Base-by-base conservation (phyloP, 2,329 filamentous ascomycete species). In the Penicillium sp. region DNA sequence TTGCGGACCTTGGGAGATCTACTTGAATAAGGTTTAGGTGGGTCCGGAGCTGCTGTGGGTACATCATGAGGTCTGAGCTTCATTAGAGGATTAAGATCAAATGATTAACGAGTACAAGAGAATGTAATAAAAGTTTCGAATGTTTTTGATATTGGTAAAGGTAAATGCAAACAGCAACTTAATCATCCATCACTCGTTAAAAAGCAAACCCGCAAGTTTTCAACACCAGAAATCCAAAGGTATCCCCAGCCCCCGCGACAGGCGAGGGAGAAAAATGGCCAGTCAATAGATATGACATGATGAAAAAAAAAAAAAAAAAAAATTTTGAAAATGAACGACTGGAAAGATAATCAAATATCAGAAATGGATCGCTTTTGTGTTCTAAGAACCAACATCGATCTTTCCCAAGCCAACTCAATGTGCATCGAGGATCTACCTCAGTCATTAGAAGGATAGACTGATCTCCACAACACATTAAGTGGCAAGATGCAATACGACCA, bases 211-310 rank as follows among this genome's bases (percentile, higher is more conserved):
- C 42, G 19, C 48, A 55, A 47, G 23, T 48, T 52, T 50, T 49
- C 29, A 64, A 64, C 61, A 59, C 63, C 60, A 53, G 45, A 64
- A 48, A 51, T 49, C 49, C 58, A 55, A 25, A 62, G 63, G 63
- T 62, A 64, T 65, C 58, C 58, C 61, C 57, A 53, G 36, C 51
- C 47, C 59, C 49, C 49, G 53, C 29, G 23, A 31, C 50, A 31
- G 31, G 41, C 43, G 45, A 48, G 48, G 48, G 39, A 57, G 58
- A 48, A 50, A 49, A 48, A 55, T 59, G 56, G 57, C 50, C 55
- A 56, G 44, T 56, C 53, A 45, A 43, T 53, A 53, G 21, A 53
- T 52, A 56, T 56, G 53, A 55, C 53, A 55, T 50, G 41, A 50
- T 41, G 47, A 21, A 48, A 38, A 42, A 57, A 48, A 31, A 21